Base-by-base conservation (phyloP, 805 yeast species). In the Wickerhamiella sergipiensis region DNA sequence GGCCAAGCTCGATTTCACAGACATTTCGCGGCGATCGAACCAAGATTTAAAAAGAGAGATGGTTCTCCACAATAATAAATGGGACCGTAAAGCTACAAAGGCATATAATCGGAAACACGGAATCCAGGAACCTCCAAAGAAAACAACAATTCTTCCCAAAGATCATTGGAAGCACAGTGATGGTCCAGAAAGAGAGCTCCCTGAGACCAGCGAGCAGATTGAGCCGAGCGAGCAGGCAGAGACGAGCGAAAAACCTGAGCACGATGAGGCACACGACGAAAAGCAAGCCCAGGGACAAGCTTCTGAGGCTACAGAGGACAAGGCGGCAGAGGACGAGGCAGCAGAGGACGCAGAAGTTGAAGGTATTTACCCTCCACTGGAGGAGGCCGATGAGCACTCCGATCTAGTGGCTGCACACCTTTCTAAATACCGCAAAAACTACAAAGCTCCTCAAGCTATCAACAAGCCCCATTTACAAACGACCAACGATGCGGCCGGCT, bases 41-140 rank as follows among this genome's bases (percentile, higher is more conserved):
- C 26, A 24, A 24, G 8, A 23, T 9, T 18, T n/a, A 8, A 43
- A 15, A n/a, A n/a, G n/a, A n/a, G n/a, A n/a, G 18, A 75, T 75
- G 80, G 80, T 75, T 8, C 59, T 75, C 45, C 79, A 75, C 57
- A 74, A 75, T 56, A 73, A 67, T 50, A 75, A 75, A 59, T 75
- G 79, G 79, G 76, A 75, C 53, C 63, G 67, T 39, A 68, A 67
- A 45, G 76, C 77, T 7, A 74, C 71, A 49, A 54, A 56, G 26
- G 61, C 65, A 9, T 73, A 73, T 51, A 55, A 68, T 59, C 60
- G 66, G 31, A 75, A 75, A 56, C 78, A 74, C 54, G 72, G 72
- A 1, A 50, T 64, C 9, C 43, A 43, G 12, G 45, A 46, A 18
- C 46, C 55, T 10, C 55, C 54, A n/a, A 42, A 38, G 23, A 40